These are phyloP conservation scores for Vitis rotundifolia DNA, from an alignment of 164 flowering plant species.

Conservation along the genomic window DNA sequence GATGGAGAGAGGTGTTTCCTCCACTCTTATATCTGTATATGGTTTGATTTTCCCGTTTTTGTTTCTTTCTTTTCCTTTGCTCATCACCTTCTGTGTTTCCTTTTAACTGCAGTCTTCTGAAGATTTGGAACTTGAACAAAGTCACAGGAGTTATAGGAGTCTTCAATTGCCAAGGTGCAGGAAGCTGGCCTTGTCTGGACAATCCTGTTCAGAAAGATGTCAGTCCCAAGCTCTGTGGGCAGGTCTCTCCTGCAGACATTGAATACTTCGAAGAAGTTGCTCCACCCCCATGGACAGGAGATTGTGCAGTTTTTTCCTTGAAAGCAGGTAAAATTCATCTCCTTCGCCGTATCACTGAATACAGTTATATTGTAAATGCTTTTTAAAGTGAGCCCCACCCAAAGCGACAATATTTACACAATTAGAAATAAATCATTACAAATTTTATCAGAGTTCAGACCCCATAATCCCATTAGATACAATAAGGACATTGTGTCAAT, in stretches of 20 bases:
- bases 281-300: conserved; percentile 48
- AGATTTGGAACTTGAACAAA: conserved; percentile 74
- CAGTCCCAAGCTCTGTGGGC: conserved; percentile 27
- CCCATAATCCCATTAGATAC: too few species aligned
- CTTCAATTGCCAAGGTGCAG: conserved; percentile 79
- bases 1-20: conserved; percentile 55
- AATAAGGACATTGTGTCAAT: too few species aligned
- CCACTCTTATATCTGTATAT: background rate
- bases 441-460: too few species aligned
- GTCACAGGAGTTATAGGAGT: conserved; percentile 60
- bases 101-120: conserved; percentile 45
- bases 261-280: conserved; percentile 56
- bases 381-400: too few species aligned
- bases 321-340: conserved; percentile 29
- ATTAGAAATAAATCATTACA: too few species aligned
- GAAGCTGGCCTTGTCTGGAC: conserved; percentile 55
- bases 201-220: conserved; percentile 14
- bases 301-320: conserved; percentile 57
- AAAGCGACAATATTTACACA: too few species aligned
- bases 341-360: background rate
- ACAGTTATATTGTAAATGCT: too few species aligned
- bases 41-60: background rate
- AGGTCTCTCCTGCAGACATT: conserved; percentile 53
- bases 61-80: background rate
- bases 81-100: background rate